These are phyloP conservation scores for Lactarius tabidus DNA, from an alignment of 768 basidiomycete genomes.

Conservation along the genomic window DNA sequence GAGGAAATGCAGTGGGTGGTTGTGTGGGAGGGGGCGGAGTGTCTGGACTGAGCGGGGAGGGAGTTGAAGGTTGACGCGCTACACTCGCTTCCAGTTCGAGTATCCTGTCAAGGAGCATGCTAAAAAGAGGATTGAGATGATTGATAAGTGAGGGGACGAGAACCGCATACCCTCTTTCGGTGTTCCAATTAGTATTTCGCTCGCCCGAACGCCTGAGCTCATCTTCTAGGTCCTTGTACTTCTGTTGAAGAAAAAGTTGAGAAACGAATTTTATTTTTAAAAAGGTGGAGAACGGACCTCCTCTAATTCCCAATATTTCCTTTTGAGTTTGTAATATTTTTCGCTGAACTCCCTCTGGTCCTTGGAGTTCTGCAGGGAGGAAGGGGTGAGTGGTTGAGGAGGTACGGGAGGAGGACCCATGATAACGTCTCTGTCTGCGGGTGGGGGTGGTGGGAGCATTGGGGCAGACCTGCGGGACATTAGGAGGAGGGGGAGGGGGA, in stretches of 20 bases:
- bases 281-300: conserved; percentile 44
- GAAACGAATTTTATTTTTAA: background rate
- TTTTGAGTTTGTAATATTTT: conserved; percentile 64
- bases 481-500: conserved; percentile 17
- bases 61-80: conserved; percentile 34
- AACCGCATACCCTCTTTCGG: conserved; percentile 57
- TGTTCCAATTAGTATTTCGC: conserved; percentile 55
- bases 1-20: conserved; percentile 47
- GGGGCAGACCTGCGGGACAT: conserved; percentile 17
- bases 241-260: conserved; percentile 34
- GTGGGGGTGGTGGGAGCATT: conserved; percentile 29
- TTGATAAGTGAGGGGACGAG: conserved; percentile 12
- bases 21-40: conserved; percentile 30
- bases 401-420: conserved; percentile 49
- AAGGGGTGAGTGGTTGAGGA: conserved; percentile 33
- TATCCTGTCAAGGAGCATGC: conserved; percentile 56
- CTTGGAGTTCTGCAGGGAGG: conserved; percentile 31
- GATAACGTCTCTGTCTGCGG: conserved; percentile 46
- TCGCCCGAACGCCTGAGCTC: conserved; percentile 60
- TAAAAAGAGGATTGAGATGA: conserved; percentile 29
- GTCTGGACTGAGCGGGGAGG: conserved; percentile 21
- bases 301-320: conserved; percentile 62
- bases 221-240: conserved; percentile 53
- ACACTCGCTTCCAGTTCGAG: conserved; percentile 48
- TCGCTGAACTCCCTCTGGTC: conserved; percentile 49